These are phyloP conservation scores for Amylocystis lapponica DNA, from an alignment of 768 basidiomycete genomes.

Conservation along the genomic window DNA sequence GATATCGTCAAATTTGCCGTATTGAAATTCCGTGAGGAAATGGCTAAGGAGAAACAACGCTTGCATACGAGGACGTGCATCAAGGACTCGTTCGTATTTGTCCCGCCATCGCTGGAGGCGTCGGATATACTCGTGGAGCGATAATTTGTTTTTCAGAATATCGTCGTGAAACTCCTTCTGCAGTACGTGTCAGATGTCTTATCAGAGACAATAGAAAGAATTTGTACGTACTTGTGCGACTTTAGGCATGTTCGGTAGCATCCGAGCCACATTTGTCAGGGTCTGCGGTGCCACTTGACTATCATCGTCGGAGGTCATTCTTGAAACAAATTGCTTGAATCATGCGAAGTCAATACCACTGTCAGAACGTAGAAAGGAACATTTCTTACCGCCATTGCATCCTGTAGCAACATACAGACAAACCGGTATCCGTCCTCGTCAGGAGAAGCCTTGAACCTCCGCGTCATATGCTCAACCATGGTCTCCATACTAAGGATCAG, in stretches of 20 bases:
- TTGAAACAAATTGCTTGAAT: conserved; percentile 57
- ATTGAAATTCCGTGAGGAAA: conserved; percentile 96
- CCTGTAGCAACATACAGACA: conserved; percentile 80
- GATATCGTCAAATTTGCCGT: conserved; percentile 95
- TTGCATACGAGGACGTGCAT: conserved; percentile 76
- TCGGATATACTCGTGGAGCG: conserved; percentile 81
- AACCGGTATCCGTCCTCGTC: conserved; percentile 96
- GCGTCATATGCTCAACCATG: conserved; percentile 90
- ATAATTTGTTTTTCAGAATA: conserved; percentile 75
- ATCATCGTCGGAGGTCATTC: conserved; percentile 70
- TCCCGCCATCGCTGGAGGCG: conserved; percentile 92
- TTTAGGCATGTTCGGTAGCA: conserved; percentile 53
- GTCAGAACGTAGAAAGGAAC: background rate
- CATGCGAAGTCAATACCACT: background rate
- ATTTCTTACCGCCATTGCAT: conserved; percentile 69
- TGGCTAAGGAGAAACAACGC: conserved; percentile 84
- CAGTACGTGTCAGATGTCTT: conserved; percentile 5
- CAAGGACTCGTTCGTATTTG: conserved; percentile 78
- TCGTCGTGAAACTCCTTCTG: conserved; percentile 91
- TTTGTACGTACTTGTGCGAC: conserved; percentile 46
- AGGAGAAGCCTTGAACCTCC: conserved; percentile 79
- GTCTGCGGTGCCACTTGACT: conserved; percentile 54
- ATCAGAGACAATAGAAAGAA: background rate
- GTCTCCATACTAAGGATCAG: conserved; percentile 94
- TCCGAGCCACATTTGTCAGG: conserved; percentile 48